These are phyloP conservation scores for Spathaspora boniae DNA, from an alignment of 805 yeast genomes.

Conservation along the genomic window DNA sequence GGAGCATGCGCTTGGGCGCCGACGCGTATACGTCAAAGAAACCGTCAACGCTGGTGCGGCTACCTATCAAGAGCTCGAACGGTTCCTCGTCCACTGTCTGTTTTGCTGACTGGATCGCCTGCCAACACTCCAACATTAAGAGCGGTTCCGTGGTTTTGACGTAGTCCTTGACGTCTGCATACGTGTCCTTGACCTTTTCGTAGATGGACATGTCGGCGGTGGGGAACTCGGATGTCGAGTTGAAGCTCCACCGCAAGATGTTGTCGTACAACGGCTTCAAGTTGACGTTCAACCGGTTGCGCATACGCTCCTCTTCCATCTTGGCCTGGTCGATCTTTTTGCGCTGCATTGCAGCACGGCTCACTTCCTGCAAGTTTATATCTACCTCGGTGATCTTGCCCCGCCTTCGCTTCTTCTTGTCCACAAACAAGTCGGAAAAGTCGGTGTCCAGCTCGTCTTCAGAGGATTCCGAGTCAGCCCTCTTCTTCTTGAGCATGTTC, in stretches of 20 bases:
- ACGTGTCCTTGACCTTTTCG: conserved; percentile 51
- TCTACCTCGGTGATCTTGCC: conserved; percentile 39
- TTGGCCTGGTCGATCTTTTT: conserved; percentile 32
- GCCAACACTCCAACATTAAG: conserved; percentile 89
- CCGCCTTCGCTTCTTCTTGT: conserved; percentile 24
- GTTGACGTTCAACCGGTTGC: conserved; percentile 73
- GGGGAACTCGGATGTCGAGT: conserved; percentile 53
- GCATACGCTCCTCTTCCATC: conserved; percentile 71
- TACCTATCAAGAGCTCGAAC: conserved; percentile 67
- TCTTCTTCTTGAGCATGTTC: conserved; percentile 30
- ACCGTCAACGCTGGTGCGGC: conserved; percentile 77
- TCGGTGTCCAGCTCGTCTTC: conserved; percentile 32
- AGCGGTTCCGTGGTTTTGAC: conserved; percentile 72
- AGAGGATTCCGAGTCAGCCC: conserved; percentile 30
- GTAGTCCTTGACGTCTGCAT: conserved; percentile 61
- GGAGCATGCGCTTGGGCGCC: conserved; percentile 48
- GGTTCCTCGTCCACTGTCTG: conserved; percentile 59
- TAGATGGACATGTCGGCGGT: conserved; percentile 44
- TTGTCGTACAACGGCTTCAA: conserved; percentile 68
- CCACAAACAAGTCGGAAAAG: conserved; percentile 39
- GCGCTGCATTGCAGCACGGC: conserved; percentile 5
- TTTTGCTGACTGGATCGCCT: conserved; percentile 72
- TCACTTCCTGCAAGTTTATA: conserved; percentile 22
- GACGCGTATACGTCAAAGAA: conserved; percentile 86
- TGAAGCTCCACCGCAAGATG: conserved; percentile 76